phyloP scores from a whole-genome alignment of 768 basidiomycete species.

The Rhodotorula babjevae region DNA sequence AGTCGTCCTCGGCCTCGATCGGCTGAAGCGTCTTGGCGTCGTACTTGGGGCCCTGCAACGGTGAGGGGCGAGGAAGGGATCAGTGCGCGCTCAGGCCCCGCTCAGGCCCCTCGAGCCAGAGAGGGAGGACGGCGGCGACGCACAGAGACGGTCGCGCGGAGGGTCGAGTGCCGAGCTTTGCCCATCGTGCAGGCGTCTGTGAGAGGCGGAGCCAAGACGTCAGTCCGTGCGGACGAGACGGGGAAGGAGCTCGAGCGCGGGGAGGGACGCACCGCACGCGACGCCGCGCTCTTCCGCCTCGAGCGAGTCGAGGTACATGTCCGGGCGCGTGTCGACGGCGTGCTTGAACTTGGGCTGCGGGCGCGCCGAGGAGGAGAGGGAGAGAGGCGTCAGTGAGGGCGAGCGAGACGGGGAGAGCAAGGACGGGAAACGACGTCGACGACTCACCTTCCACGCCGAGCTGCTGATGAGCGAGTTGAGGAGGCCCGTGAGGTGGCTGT shows the following conservation, averaged over 20 bases:
- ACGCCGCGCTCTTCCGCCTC: background rate
- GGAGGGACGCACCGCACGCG: slow-evolving; percentile 2
- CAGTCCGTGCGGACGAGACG: background rate
- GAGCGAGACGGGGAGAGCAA: background rate
- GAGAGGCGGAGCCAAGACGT: no score
- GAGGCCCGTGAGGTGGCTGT: background rate
- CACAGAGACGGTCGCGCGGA: background rate
- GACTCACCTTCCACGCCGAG: slow-evolving; percentile 17
- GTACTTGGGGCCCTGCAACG: slow-evolving; percentile 8
- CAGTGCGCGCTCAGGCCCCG: no score
- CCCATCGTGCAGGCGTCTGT: slow-evolving; percentile 9
- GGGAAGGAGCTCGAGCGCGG: no score
- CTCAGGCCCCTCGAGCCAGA: background rate
- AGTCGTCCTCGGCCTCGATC: background rate
- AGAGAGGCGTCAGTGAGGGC: background rate
- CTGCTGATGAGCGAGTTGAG: background rate
- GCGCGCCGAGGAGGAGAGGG: background rate
- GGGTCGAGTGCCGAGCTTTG: background rate
- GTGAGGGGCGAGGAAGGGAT: no score
- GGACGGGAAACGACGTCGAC: no score
- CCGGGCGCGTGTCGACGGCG: slow-evolving; percentile 1
- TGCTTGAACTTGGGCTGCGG: slow-evolving; percentile 13
- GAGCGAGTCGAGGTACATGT: background rate
- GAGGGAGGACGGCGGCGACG: background rate
- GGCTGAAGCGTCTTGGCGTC: background rate